phyloP scores from a whole-genome alignment of 2,329 filamentous ascomycete genomes.

The Clonostachys rhizophaga region DNA sequence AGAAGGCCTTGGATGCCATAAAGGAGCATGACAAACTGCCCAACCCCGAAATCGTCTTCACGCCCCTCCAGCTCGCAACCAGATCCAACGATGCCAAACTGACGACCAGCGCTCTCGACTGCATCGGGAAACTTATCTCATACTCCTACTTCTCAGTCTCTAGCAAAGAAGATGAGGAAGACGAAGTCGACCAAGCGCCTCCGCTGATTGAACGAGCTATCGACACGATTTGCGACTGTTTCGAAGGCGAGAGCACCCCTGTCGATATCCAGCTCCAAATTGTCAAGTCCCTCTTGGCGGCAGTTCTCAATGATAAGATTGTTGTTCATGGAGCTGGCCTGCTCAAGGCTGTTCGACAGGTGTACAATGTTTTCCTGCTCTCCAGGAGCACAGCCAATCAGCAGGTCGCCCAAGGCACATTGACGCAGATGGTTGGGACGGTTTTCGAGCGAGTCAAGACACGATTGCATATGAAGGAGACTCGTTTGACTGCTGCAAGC shows the following conservation, averaged over 20 bases:
- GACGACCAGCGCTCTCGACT: slow-evolving; percentile 88
- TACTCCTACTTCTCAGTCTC: slow-evolving; percentile 94
- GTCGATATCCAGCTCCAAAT: slow-evolving; percentile 95
- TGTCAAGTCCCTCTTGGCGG: slow-evolving; percentile 91
- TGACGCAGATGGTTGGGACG: slow-evolving; percentile 98
- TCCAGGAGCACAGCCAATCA: slow-evolving; percentile 94
- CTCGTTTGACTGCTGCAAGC: slow-evolving; percentile 55
- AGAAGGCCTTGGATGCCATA: slow-evolving; percentile 79
- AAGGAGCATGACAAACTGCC: slow-evolving; percentile 80
- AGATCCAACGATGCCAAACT: slow-evolving; percentile 81
- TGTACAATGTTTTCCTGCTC: slow-evolving; percentile 97
- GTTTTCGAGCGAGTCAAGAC: slow-evolving; percentile 94
- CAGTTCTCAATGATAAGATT: slow-evolving; percentile 97
- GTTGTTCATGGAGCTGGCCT: slow-evolving; percentile 95
- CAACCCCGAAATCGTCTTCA: slow-evolving; percentile 88
- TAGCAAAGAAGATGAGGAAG: slow-evolving; percentile 30
- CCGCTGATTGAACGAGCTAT: slow-evolving; percentile 96
- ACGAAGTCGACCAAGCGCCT: slow-evolving; percentile 21
- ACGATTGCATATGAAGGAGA: slow-evolving; percentile 81
- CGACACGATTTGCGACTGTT: slow-evolving; percentile 98
- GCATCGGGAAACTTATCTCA: slow-evolving; percentile 97
- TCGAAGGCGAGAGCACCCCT: slow-evolving; percentile 91
- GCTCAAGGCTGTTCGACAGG: slow-evolving; percentile 92
- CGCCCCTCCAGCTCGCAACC: slow-evolving; percentile 84
- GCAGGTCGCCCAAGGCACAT: slow-evolving; percentile 91